Base-by-base conservation (phyloP, 148 eudicot genomes). In the Chenopodium album region DNA sequence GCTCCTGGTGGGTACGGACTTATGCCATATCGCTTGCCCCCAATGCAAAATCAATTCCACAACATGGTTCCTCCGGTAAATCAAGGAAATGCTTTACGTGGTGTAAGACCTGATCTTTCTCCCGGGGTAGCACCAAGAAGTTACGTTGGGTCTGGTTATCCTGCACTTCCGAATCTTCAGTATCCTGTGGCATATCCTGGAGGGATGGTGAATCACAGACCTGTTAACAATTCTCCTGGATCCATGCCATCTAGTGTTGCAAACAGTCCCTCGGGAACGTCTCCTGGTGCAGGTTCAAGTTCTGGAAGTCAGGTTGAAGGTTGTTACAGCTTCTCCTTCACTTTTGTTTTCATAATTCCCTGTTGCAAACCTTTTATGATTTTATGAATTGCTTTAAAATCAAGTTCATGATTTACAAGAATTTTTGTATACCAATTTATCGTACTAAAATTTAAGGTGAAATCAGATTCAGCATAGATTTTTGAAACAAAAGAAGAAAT, bases 301-400 rank as follows among this genome's bases (percentile, higher is more conserved):
- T 83, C 94, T 41, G 91, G 91, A 68, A 87, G 87, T 80, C 99
- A 97, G 77, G 84, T 87, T 63, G 97, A 94, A 94, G 99, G 99
- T 97, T 81, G 82, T 79, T 46, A 54, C 34, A 67, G 65, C 28
- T 70, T 22, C 32, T 52, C 66, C 26, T 44, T 22, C 50, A 29
- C 22, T 10, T 41, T 82, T 5, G n/a, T 4, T 78, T 63, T 78
- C n/a, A 23, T 17, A 19, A 7, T 7, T 48, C 54, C 56, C 8
- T 67, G 26, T 31, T 26, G 50, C 0, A 28, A 9, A 37, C 60
- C 34, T 47, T 73, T 32, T 46, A 23, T 67, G 6, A 12, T 47
- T 48, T 11, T 48, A 72, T 46, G 32, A 26, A 50, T 48, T 47
- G 76, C 60, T 34, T 3, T 22, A 8, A 19, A 20, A 46, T 10